These are phyloP conservation scores for Talaromyces atroroseus DNA, from an alignment of 2,329 filamentous ascomycete genomes.

Conservation along the genomic window DNA sequence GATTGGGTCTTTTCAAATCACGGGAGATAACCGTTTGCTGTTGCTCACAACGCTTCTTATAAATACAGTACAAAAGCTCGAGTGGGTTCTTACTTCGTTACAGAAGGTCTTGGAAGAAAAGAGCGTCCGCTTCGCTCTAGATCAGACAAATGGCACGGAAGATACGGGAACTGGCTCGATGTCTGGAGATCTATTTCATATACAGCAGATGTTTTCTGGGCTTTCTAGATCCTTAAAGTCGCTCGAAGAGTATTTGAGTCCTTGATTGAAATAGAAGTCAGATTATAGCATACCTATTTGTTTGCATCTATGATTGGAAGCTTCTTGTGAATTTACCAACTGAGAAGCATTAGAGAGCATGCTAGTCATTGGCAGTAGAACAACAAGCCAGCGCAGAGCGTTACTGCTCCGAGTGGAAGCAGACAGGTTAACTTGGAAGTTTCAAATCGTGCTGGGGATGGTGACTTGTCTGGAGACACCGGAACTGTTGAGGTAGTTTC, in stretches of 20 bases:
- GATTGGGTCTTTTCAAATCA: not conserved
- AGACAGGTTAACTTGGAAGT: too few relatives aligned
- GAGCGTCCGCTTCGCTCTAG: not conserved
- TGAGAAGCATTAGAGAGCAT: too few relatives aligned
- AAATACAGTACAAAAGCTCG: not conserved
- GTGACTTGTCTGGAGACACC: too few relatives aligned
- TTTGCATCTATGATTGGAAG: too few relatives aligned
- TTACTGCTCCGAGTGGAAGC: too few relatives aligned
- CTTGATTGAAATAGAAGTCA: too few relatives aligned
- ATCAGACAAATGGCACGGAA: not conserved
- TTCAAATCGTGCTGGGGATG: too few relatives aligned
- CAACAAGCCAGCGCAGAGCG: too few relatives aligned
- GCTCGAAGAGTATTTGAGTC: not conserved
- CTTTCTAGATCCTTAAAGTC: not conserved
- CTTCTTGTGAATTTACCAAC: too few relatives aligned
- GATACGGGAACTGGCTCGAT: not conserved
- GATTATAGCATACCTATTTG: too few relatives aligned
- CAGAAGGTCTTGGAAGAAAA: conserved; percentile 1
- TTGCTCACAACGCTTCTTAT: not conserved
- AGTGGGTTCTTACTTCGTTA: not conserved
- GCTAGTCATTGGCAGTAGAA: too few relatives aligned
- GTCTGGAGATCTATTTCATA: not conserved
- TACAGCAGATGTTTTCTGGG: conserved; percentile 4
- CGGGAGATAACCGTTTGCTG: not conserved
- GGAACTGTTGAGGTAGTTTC: too few relatives aligned